These are phyloP conservation scores for Plasmopara viticola DNA, from an alignment of 352 stramenopile genomes.

Conservation along the genomic window DNA sequence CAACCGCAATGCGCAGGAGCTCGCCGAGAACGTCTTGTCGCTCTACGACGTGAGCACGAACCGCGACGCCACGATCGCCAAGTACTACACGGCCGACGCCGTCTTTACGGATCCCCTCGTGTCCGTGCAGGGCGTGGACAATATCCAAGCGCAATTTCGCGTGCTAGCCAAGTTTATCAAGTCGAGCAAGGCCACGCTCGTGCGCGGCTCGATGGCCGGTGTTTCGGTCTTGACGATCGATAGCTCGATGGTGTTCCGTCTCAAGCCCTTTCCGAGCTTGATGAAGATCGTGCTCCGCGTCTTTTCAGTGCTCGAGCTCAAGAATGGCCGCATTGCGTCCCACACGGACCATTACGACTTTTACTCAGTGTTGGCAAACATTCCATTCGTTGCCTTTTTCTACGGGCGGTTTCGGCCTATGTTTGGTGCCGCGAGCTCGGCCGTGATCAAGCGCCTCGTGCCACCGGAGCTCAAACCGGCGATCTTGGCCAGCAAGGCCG, in stretches of 20 bases:
- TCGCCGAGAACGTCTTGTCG: slow-evolving; percentile 73
- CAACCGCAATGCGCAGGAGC: slow-evolving; percentile 64
- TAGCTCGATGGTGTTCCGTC: slow-evolving; percentile 64
- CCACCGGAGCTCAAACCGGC: slow-evolving; percentile 22
- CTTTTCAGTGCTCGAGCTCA: slow-evolving; percentile 80
- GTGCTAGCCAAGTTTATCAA: slow-evolving; percentile 72
- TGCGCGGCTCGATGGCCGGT: slow-evolving; percentile 78
- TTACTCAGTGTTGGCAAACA: slow-evolving; percentile 71
- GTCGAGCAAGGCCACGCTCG: slow-evolving; percentile 67
- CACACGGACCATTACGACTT: slow-evolving; percentile 85
- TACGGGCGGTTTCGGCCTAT: slow-evolving; percentile 75
- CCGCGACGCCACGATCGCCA: slow-evolving; percentile 66
- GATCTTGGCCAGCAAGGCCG: slow-evolving; percentile 12
- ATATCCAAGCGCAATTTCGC: slow-evolving; percentile 84
- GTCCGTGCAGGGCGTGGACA: slow-evolving; percentile 61
- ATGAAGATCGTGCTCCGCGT: slow-evolving; percentile 69
- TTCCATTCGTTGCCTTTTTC: slow-evolving; percentile 72
- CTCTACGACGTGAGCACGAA: slow-evolving; percentile 74
- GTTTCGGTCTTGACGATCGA: slow-evolving; percentile 75
- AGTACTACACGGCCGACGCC: slow-evolving; percentile 69
- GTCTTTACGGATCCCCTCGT: slow-evolving; percentile 79
- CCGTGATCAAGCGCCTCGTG: slow-evolving; percentile 65
- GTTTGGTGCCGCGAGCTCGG: slow-evolving; percentile 59
- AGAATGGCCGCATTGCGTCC: slow-evolving; percentile 67
- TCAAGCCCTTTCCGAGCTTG: slow-evolving; percentile 68